These are phyloP conservation scores for Lachancea cidri DNA, from an alignment of 805 yeast genomes.

Conservation along the genomic window DNA sequence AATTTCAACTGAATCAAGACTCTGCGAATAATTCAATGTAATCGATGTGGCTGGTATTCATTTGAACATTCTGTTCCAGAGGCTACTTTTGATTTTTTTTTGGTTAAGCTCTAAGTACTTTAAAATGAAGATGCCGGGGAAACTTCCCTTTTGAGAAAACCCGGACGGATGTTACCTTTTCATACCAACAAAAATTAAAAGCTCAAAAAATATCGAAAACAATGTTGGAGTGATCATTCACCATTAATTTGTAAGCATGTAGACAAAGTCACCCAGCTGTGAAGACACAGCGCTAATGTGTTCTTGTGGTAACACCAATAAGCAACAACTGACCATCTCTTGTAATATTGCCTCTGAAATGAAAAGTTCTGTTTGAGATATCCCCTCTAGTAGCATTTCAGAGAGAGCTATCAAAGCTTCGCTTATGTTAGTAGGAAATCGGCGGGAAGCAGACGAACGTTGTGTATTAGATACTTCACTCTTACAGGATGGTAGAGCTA, in stretches of 20 bases:
- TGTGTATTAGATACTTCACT: not conserved
- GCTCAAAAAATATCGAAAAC: too few species aligned
- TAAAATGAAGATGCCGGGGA: not conserved
- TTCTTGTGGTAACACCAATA: constrained; percentile 20
- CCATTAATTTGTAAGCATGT: not conserved
- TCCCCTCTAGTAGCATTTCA: constrained; percentile 24
- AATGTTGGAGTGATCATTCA: too few species aligned
- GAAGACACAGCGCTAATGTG: constrained; percentile 16
- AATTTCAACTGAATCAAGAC: not conserved
- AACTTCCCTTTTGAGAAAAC: constrained; percentile 32
- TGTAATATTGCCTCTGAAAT: constrained; percentile 18
- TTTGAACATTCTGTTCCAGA: too few species aligned
- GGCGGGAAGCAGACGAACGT: constrained; percentile 4
- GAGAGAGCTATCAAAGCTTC: constrained; percentile 19
- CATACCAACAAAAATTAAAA: too few species aligned
- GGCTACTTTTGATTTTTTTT: too few species aligned
- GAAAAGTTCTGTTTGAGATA: constrained; percentile 18
- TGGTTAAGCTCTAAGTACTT: not conserved
- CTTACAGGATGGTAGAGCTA: not conserved
- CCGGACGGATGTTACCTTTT: too few species aligned
- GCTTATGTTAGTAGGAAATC: constrained; percentile 21
- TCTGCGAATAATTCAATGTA: too few species aligned
- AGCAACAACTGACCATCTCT: constrained; percentile 23
- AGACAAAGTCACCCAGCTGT: constrained; percentile 20
- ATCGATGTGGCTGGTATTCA: too few species aligned